Conservation (phyloP, 2,329 filamentous ascomycete species). For the Colletotrichum eremochloae region DNA sequence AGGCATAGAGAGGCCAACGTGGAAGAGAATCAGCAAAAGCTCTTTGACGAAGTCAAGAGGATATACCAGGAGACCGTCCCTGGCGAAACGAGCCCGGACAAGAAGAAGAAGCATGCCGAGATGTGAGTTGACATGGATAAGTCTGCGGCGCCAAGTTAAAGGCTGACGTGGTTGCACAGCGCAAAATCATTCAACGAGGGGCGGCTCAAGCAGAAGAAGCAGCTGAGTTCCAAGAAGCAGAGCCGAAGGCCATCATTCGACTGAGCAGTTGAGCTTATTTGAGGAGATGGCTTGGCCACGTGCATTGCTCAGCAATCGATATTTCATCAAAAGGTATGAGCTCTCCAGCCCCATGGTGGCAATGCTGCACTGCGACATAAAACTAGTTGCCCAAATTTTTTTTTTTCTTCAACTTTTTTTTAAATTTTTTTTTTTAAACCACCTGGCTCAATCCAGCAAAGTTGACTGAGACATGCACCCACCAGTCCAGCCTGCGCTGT, state of each 20-base stretch:
- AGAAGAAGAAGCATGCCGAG: constrained; percentile 62
- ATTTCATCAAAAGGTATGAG: background rate
- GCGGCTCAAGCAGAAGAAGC: constrained; percentile 63
- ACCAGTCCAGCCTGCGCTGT: background rate
- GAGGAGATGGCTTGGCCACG: background rate
- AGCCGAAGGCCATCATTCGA: constrained; percentile 29
- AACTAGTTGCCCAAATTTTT: background rate
- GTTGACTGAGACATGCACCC: constrained; percentile 26
- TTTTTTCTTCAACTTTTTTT: background rate
- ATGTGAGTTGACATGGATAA: constrained; percentile 56
- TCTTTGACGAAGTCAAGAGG: constrained; percentile 61
- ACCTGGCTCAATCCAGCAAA: background rate
- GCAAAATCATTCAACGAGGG: constrained; percentile 60
- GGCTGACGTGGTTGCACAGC: constrained; percentile 49
- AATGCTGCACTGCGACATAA: constrained; percentile 11
- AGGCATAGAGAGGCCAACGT: constrained; percentile 66
- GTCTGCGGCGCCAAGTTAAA: constrained; percentile 31
- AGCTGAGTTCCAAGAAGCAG: constrained; percentile 64
- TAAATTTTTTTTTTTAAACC: no score
- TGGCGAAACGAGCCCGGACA: constrained; percentile 59
- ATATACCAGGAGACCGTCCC: constrained; percentile 64
- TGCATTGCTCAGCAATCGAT: background rate
- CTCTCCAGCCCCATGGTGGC: background rate
- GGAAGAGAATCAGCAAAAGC: constrained; percentile 65
- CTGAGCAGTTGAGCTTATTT: background rate